Evolutionary conservation across 805 yeast species (phyloP), one percentile per base, ranked within the genome.

Genomic region (Cyberlindnera subsufficiens): DNA sequence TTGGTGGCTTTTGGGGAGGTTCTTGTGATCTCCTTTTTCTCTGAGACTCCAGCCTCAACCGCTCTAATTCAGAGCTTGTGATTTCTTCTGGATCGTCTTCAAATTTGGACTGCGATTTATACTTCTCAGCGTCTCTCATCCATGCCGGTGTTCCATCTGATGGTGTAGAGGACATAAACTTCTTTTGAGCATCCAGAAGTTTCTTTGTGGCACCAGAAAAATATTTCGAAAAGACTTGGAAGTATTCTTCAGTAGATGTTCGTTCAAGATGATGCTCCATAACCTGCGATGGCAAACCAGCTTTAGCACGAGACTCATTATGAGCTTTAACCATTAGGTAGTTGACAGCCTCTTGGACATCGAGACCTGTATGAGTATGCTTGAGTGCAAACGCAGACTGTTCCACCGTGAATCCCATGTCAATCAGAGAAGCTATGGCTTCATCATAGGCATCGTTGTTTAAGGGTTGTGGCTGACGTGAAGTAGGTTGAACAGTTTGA

Each of bases 401-500:
- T 2, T 77, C 80, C 1, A 74, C 65, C 1, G 82, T 61, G 54
- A 87, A 87, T 3, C 96, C 96, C 78, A 87, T 87, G 45, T 86
- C 93, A 3, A 85, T 62, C 35, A 86, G 66, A 51, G 79, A 85
- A 0, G 91, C 91, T 15, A 86, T 56, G 1, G 78, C 69, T 34
- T 64, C 65, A 49, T 80, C 85, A 36, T 61, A 59, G 8, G 57
- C 58, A 31, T 44, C 56, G 11, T 44, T 39, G 20, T 44, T 43
- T 29, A 30, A 34, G 32, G 38, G 37, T 31, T 27, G 30, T 30
- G 39, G 16, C 14, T 32, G 31, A n/a, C 13, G 18, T 14, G 39
- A 18, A 10, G 27, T 6, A n/a, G 20, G 16, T n/a, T 14, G 15
- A 13, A 15, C 17, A 10, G 37, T 16, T 17, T 37, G 27, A 10